Evolutionary conservation across 163 green algal genomes (phyloP).

Genomic region (Chlorella variabilis): DNA sequence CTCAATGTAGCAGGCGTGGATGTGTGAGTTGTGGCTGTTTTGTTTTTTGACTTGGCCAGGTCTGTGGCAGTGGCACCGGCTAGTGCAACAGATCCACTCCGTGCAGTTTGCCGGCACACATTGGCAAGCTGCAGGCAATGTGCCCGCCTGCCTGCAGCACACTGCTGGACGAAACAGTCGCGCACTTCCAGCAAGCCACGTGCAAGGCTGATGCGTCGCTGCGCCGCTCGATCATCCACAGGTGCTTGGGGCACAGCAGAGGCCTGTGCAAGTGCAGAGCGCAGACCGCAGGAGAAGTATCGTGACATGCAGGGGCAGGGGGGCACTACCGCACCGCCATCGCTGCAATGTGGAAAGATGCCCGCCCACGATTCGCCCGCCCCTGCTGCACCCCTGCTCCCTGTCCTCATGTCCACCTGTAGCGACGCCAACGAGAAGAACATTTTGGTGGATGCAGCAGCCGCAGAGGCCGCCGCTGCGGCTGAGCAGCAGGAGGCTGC

Average conservation of each 20-base stretch:
- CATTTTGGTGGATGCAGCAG: conserved; percentile 16
- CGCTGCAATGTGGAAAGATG: too few relatives aligned
- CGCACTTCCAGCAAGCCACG: background rate
- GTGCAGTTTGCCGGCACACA: too few relatives aligned
- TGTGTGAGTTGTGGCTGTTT: conserved; percentile 6
- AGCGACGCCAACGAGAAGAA: conserved; percentile 29
- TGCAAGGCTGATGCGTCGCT: background rate
- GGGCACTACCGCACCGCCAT: too few relatives aligned
- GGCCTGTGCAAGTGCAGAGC: too few relatives aligned
- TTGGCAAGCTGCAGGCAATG: background rate
- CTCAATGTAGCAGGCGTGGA: background rate
- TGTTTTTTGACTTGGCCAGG: too few relatives aligned
- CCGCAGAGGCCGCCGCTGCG: background rate
- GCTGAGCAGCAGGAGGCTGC: background rate
- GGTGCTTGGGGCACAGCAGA: too few relatives aligned
- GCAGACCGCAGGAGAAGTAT: too few relatives aligned
- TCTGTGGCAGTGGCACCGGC: background rate
- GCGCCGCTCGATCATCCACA: conserved; percentile 25
- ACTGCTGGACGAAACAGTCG: conserved; percentile 11
- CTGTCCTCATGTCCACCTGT: too few relatives aligned
- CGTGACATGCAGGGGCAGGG: too few relatives aligned
- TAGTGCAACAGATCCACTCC: background rate
- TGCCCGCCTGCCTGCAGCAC: conserved; percentile 1
- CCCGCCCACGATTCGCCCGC: too few relatives aligned
- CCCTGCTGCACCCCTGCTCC: too few relatives aligned